Conservation (phyloP, 2,329 filamentous ascomycete genomes). For the Verticillium zaregamsianum region DNA sequence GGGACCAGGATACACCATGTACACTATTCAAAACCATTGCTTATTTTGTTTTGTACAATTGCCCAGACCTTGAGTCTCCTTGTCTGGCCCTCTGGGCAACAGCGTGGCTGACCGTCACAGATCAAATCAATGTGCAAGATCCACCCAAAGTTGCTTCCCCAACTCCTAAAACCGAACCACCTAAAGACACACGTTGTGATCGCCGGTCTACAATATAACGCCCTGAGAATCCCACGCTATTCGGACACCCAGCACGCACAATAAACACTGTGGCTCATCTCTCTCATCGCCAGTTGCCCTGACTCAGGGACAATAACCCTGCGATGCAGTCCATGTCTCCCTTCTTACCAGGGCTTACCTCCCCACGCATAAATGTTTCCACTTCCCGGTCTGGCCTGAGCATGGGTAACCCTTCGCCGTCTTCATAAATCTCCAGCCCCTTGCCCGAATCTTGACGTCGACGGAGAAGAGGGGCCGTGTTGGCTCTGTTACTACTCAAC, state of each 20-base stretch:
- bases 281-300: slow-evolving; percentile 78
- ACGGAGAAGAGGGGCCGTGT: slow-evolving; percentile 35
- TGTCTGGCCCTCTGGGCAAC: no score
- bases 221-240: not conserved
- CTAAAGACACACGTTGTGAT: not conserved
- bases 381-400: slow-evolving; percentile 51
- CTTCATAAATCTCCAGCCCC: slow-evolving; percentile 49
- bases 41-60: no score
- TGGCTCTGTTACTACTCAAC: slow-evolving; percentile 29
- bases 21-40: no score
- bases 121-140: no score
- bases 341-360: slow-evolving; percentile 65
- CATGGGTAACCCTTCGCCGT: slow-evolving; percentile 26
- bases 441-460: slow-evolving; percentile 20
- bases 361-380: slow-evolving; percentile 66
- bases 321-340: slow-evolving; percentile 86
- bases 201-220: not conserved
- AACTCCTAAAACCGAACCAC: no score
- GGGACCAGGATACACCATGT: no score
- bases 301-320: slow-evolving; percentile 81
- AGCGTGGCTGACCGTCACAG: not conserved
- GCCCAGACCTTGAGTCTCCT: no score
- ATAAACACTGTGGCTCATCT: not conserved
- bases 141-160: no score
- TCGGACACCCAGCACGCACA: not conserved